Evolutionary conservation across 2,329 filamentous ascomycete species (phyloP).

Genomic region (Myotisia sp.): DNA sequence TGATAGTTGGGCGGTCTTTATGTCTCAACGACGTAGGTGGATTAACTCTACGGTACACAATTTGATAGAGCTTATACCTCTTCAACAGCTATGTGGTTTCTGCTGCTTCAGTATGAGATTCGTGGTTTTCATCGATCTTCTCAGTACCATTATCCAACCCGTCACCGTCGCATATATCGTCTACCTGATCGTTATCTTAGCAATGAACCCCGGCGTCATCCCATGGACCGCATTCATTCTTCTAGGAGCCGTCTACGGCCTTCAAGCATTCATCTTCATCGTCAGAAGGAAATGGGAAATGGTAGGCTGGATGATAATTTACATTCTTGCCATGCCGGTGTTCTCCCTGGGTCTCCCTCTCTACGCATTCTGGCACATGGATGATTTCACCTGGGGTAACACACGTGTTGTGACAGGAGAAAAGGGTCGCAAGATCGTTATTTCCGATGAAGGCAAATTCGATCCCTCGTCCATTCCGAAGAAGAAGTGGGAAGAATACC

Average conservation of each 20-base stretch:
- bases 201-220: slow-evolving; percentile 47
- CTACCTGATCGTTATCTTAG: slow-evolving; percentile 69
- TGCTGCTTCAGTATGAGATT: slow-evolving; percentile 99
- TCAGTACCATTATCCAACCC: slow-evolving; percentile 83
- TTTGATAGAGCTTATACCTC: slow-evolving; percentile 81
- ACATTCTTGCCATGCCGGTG: slow-evolving; percentile 77
- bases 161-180: slow-evolving; percentile 79
- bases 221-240: slow-evolving; percentile 81
- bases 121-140: slow-evolving; percentile 82
- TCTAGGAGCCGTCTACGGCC: slow-evolving; percentile 87
- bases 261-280: slow-evolving; percentile 96
- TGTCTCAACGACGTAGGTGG: slow-evolving; percentile 97
- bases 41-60: slow-evolving; percentile 99
- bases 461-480: slow-evolving; percentile 82
- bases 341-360: slow-evolving; percentile 83
- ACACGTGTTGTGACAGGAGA: slow-evolving; percentile 95
- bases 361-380: slow-evolving; percentile 99
- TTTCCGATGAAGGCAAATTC: slow-evolving; percentile 96
- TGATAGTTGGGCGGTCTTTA: slow-evolving; percentile 83
- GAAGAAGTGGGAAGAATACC: slow-evolving; percentile 99
- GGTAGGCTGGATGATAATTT: slow-evolving; percentile 98
- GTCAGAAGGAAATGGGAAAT: slow-evolving; percentile 96
- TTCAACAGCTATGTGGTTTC: slow-evolving; percentile 93
- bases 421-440: slow-evolving; percentile 77
- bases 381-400: slow-evolving; percentile 99